Base-by-base conservation (phyloP, 2,329 filamentous ascomycete genomes). In the Drechslerella dactyloides region DNA sequence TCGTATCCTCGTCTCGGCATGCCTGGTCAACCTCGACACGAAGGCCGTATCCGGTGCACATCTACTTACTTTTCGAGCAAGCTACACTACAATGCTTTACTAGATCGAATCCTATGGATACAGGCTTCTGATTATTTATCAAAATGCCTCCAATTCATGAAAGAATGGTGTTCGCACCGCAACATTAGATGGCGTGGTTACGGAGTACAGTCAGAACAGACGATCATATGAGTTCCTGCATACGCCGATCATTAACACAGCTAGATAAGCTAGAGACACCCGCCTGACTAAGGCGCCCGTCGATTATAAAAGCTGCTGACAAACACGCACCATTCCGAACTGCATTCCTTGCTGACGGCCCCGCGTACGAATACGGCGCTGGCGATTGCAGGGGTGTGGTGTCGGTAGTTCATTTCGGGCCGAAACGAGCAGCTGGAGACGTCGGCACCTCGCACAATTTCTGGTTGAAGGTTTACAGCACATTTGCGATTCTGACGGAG, bases 281-380 rank as follows among this genome's bases (percentile, higher is more conserved):
- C 46, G 35, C 30, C 59, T 70, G 37, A 70, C 59, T 59, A 64
- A 70, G 33, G 37, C 30, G 27, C 23, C 27, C 8, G 17, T 37
- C 54, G 55, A 72, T 72, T 72, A 65, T 57, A 24, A 54, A 65
- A 65, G 60, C 68, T 60, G 68, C 68, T 72, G 64, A 65, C 54
- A 48, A 64, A 72, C 50, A 35, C 21, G 42, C 52, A 48, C 35
- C 33, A 30, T 53, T 30, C 23, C 50, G 15, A 30, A 27, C 5
- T 53, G 4, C 27, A 4, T 33, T 33, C 27, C 27, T 8, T 33
- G 44, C n/a, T 23, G 17, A 23, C 7, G 19, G 13, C 17, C 37
- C 30, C 40, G 21, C 24, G 2, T 4, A 21, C 11, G 5, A 19
- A 53, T 11, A 30, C 27, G 3, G 17, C 7, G 5, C 24, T 8